Evolutionary conservation across 208 protist species (phyloP).

Genomic region (Leishmania turanica): DNA sequence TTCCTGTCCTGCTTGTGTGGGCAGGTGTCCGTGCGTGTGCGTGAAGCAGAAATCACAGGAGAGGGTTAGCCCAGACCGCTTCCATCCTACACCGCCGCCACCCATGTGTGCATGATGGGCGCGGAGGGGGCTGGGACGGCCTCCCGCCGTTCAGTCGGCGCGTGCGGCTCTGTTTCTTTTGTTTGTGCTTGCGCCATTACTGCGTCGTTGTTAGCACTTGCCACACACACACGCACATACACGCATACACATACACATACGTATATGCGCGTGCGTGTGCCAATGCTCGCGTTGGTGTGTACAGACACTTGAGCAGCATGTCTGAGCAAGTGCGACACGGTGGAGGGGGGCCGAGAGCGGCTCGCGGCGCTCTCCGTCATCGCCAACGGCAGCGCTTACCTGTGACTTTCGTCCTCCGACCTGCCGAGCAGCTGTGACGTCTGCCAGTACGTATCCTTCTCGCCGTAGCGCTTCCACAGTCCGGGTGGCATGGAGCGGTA

Average conservation of each 20-base stretch:
- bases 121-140: no score
- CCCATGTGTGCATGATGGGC: not conserved
- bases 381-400: not conserved
- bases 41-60: not conserved
- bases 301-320: not conserved
- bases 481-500: conserved; percentile 90
- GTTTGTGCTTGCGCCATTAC: not conserved
- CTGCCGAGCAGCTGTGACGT: conserved; percentile 71
- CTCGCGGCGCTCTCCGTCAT: not conserved
- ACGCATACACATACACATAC: not conserved
- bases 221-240: not conserved
- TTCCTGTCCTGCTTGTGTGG: not conserved
- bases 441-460: conserved; percentile 73
- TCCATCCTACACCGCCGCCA: no score
- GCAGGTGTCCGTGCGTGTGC: not conserved
- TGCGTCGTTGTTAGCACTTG: not conserved
- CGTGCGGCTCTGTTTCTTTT: not conserved
- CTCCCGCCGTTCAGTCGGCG: not conserved
- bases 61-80: not conserved
- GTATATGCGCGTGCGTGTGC: not conserved
- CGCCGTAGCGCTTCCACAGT: conserved; percentile 86
- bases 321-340: not conserved
- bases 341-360: not conserved
- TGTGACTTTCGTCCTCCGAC: conserved; percentile 49
- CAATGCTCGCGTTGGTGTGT: not conserved